These are phyloP conservation scores for Gossypium trilobum DNA, from an alignment of 441 rosid genomes.

Conservation along the genomic window DNA sequence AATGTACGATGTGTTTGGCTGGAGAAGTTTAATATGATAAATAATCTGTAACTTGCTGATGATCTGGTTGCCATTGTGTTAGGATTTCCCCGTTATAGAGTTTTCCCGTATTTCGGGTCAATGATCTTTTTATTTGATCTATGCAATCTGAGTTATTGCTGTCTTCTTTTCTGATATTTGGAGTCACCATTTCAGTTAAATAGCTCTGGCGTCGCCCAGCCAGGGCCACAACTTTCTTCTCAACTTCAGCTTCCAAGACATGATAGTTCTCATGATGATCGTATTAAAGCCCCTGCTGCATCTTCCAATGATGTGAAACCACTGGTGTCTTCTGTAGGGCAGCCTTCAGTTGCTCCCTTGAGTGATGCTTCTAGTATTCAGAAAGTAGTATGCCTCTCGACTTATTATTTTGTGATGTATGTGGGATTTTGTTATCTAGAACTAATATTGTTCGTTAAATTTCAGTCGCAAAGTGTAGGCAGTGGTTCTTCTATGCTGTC, in stretches of 20 bases:
- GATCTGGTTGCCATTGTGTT: neutral
- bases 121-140: neutral
- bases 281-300: constrained; percentile 31
- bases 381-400: constrained; percentile 53
- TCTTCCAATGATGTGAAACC: constrained; percentile 47
- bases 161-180: neutral
- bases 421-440: neutral
- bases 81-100: neutral
- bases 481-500: constrained; percentile 40
- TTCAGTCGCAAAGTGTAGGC: constrained; percentile 34
- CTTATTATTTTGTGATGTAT: neutral
- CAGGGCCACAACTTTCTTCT: constrained; percentile 48
- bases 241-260: constrained; percentile 44
- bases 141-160: neutral
- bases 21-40: neutral
- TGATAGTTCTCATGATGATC: constrained; percentile 56
- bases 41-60: neutral
- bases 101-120: neutral
- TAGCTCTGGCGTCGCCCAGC: constrained; percentile 32
- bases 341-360: constrained; percentile 30
- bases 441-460: constrained; percentile 10
- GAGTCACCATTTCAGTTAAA: constrained; percentile 36
- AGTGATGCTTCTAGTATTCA: constrained; percentile 46
- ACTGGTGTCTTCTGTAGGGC: constrained; percentile 34
- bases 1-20: neutral